Evolutionary conservation across 306 rosid genomes (phyloP).

Genomic region (Quercus cerris): DNA sequence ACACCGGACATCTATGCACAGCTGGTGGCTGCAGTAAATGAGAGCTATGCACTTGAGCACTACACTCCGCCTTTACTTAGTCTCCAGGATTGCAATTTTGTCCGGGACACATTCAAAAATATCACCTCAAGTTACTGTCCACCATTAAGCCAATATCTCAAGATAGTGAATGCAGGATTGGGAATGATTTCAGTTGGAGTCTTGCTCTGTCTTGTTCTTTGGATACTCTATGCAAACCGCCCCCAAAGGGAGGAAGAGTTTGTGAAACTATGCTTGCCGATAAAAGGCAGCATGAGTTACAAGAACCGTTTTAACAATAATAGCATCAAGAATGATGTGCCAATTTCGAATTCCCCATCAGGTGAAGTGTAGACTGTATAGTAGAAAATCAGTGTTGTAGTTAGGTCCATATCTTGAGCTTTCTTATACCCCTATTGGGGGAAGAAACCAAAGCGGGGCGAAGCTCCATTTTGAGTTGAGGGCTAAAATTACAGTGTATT

Average conservation of each 20-base stretch:
- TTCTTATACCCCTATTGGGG: constrained; percentile 14
- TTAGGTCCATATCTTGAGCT: not conserved
- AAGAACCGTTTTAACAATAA: constrained; percentile 25
- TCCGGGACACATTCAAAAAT: constrained; percentile 71
- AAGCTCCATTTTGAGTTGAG: constrained; percentile 54
- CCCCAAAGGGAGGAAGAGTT: constrained; percentile 78
- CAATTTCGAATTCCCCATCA: constrained; percentile 30
- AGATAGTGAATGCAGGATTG: constrained; percentile 71
- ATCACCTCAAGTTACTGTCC: constrained; percentile 75
- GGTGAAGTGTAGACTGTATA: constrained; percentile 28
- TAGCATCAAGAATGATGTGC: constrained; percentile 9
- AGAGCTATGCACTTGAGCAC: constrained; percentile 90
- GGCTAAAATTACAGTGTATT: constrained; percentile 17
- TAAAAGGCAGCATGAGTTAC: constrained; percentile 24
- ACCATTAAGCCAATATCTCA: constrained; percentile 64
- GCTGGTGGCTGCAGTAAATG: constrained; percentile 75
- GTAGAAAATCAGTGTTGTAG: not conserved
- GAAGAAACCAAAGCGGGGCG: constrained; percentile 65
- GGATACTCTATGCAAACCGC: constrained; percentile 96
- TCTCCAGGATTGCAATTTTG: constrained; percentile 93
- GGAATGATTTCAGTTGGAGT: constrained; percentile 87
- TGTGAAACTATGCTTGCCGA: constrained; percentile 50
- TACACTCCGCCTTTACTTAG: constrained; percentile 77
- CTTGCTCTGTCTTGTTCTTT: constrained; percentile 83
- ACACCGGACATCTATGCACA: constrained; percentile 64